Evolutionary conservation across 192 early-diverging fungal species (phyloP), one percentile per base, ranked within the genome.

Genomic region (Coemansia sp.): DNA sequence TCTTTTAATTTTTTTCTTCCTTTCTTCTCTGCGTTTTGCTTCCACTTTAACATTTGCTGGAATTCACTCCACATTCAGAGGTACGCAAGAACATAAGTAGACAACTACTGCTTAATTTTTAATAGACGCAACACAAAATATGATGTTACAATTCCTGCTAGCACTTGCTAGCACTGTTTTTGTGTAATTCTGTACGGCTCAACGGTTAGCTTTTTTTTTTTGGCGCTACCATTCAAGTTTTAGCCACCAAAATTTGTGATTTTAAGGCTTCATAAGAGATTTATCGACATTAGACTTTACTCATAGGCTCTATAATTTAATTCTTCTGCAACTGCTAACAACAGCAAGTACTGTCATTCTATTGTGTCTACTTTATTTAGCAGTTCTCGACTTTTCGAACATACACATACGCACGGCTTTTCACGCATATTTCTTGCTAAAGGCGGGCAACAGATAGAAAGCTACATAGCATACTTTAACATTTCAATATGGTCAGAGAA

Each of bases 401-500:
- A 3, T 16, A 16, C 38, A 16, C 38, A 44, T 44, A 44, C 38
- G 14, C 38, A 44, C 38, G 38, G 9, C 14, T 44, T 16, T 44
- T 16, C 12, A 44, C 7, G 38, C 38, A 44, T 44, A 44, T 16
- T 16, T n/a, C n/a, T 16, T 44, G 38, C 38, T 44, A 44, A 1
- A 44, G 14, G 0, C 38, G 38, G 38, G 14, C 14, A 3, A 44
- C 38, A 44, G 5, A 16, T 9, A 44, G 4, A 44, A 44, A 16
- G 38, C 38, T 44, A 44, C 38, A 44, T 44, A 44, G 14, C 38
- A 44, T 44, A 16, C 38, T 44, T 44, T 44, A 44, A 44, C 38
- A 44, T 44, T 44, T 32, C n/a, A 44, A 2, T 30, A 79, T 74
- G 77, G 85, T 84, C 64, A 84, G 83, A 59, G 93, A 94, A 72